Base-by-base conservation (phyloP, 345 rosid species). In the Boechera stricta region DNA sequence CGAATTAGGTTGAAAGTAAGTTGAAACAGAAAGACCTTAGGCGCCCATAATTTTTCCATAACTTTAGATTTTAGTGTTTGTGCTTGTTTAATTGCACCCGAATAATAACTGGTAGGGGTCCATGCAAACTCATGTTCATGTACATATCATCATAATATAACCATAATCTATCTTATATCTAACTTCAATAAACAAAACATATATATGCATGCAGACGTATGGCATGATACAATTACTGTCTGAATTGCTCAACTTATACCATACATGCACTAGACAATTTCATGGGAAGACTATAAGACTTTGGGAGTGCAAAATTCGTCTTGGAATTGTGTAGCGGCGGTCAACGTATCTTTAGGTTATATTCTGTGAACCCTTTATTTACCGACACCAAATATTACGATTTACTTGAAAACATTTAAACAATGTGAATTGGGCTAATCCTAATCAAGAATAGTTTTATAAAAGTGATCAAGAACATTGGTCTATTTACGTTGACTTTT, bases 251-350 rank as follows among this genome's bases (percentile, higher is more conserved):
- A 47, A 61, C 56, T 42, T 70, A 47, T 35, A 45, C 52, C 59
- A 70, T 55, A 70, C 71, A 55, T 35, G 58, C 18, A 45, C 32
- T 54, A 42, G 80, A 77, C 71, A 77, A 45, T 35, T 55, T 64
- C 31, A 77, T 71, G 53, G 80, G 41, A 63, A 77, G 12, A 57
- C 72, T 49, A 59, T 39, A 10, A 26, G 12, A 28, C 63, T 66
- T 59, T n/a, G 74, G 74, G 73, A 66, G n/a, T 78, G 69, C 55
- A 67, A 78, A 42, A 52, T 71, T 65, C 67, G 57, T 72, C 73
- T 64, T 65, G 77, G 69, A 10, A 59, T 33, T 66, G 53, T 36
- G 7, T 64, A 47, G 61, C 15, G 58, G 58, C 75, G 36, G 24
- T 62, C 71, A 69, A 56, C 70, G 33, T 69, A 69, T 76, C 51